A percentile compares a stretch with the other conserved stretches of the same genome.
phyloP scores from a whole-genome alignment of 108 stramenopile species.

The Pseudonitzschia multistriata region DNA sequence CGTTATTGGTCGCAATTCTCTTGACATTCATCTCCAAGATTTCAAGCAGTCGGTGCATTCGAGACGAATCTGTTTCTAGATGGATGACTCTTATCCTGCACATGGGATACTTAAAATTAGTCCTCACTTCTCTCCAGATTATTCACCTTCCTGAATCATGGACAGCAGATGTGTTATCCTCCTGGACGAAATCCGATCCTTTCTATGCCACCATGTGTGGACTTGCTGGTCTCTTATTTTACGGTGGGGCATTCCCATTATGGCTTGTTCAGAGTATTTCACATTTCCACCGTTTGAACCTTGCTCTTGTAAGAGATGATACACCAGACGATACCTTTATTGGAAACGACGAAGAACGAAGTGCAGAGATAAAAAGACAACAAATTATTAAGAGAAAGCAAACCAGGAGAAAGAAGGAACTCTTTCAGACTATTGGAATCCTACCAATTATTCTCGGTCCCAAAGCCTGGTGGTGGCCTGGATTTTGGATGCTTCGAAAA shows the following conservation, averaged over 20 bases:
- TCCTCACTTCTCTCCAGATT: conserved; percentile 22
- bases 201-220: conserved; percentile 11
- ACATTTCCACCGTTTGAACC: neutral
- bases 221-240: conserved; percentile 21
- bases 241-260: conserved; percentile 21
- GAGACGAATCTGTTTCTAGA: neutral
- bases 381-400: neutral
- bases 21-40: conserved; percentile 12
- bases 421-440: conserved; percentile 2
- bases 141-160: conserved; percentile 12
- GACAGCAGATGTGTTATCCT: conserved; percentile 1
- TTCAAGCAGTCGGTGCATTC: neutral
- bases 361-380: neutral
- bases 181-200: conserved; percentile 15
- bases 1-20: conserved; percentile 10
- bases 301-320: neutral
- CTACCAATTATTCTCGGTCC: neutral
- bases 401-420: neutral
- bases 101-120: conserved; percentile 25
- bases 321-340: neutral
- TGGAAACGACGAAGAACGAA: neutral
- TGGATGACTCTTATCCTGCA: conserved; percentile 15
- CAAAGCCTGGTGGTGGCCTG: conserved; percentile 30
- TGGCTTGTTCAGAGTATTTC: conserved; percentile 9
- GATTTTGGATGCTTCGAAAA: conserved; percentile 21